Base-by-base conservation (phyloP, 768 basidiomycete genomes). In the Rubroboletus pulcherrimus region DNA sequence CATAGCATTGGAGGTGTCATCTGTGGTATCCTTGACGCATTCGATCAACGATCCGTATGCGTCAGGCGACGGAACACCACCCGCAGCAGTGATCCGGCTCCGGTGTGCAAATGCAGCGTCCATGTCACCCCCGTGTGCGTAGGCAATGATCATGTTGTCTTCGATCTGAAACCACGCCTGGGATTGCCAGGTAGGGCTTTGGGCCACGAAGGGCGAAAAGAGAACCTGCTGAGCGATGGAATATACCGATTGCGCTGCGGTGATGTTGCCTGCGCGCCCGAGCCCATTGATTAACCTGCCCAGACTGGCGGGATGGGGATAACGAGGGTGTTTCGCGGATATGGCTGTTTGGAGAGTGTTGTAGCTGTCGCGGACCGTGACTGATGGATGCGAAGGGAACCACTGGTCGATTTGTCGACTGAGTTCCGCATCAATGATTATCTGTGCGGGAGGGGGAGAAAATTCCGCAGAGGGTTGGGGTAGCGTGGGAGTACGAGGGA, bases 11-110 rank as follows among this genome's bases (percentile, higher is more conserved):
- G 85, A 81, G 0, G 93, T 88, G 63, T 98, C 96, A 71, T 98
- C 96, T 11, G 97, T 98, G 21, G 96, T 97, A 61, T 98, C 93
- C 73, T 89, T 92, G 63, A 92, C 84, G 57, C 82, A 79, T 40
- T 87, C 80, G 58, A 99, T 93, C 64, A 98, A 79, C 5, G 91
- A 89, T 6, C 91, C 96, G 66, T 98, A 99, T 0, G 94, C 89
- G 54, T 98, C 93, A 0, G 94, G 87, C 0, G 83, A 85, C 6
- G 95, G 95, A 2, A 85, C 79, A 12, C 84, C 80, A 0, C 91
- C 89, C 19, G 87, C 81, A 50, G 87, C 81, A 19, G 96, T 75
- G 34, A 99, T 85, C 43, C 91, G 81, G 19, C 74, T 66, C 19
- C 94, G 84, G 70, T 98, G 91, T 5, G 86, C 75, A 67, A 91